A percentile compares a stretch with the other conserved stretches of the same genome.
phyloP scores from a whole-genome alignment of 106 monocot species.

The Allium sativum region DNA sequence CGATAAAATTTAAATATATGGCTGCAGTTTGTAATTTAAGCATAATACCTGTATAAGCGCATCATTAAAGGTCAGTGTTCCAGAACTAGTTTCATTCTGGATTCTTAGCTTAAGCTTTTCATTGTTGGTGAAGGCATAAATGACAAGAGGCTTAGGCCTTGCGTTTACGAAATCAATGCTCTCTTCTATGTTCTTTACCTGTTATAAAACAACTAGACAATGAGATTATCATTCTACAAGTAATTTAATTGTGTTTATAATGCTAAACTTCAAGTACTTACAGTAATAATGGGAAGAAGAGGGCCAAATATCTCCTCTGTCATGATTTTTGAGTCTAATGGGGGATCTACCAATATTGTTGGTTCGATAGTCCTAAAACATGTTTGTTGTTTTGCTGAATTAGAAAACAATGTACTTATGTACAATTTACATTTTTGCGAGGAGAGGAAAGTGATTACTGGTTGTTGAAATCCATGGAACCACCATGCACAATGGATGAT shows the following conservation, averaged over 20 bases:
- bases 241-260: no score
- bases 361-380: slow-evolving; percentile 61
- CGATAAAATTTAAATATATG: neutral
- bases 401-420: no score
- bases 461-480: slow-evolving; percentile 30
- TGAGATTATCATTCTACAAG: no score
- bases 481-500: slow-evolving; percentile 53
- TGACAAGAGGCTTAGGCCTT: slow-evolving; percentile 70
- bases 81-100: slow-evolving; percentile 64
- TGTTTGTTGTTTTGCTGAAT: no score
- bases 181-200: slow-evolving; percentile 88
- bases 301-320: slow-evolving; percentile 88
- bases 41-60: slow-evolving; percentile 56
- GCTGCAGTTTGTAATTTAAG: no score
- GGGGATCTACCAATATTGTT: slow-evolving; percentile 75
- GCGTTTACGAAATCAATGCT: slow-evolving; percentile 51
- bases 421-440: no score
- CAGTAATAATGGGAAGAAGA: slow-evolving; percentile 74
- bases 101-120: slow-evolving; percentile 39
- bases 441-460: slow-evolving; percentile 22
- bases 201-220: neutral
- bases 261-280: slow-evolving; percentile 9
- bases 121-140: slow-evolving; percentile 71
- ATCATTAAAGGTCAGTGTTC: slow-evolving; percentile 70
- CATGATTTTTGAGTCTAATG: slow-evolving; percentile 73